Evolutionary conservation across 371 early-diverging fungal species (phyloP), one percentile per base, ranked within the genome.

Genomic region (Mortierella sp.): DNA sequence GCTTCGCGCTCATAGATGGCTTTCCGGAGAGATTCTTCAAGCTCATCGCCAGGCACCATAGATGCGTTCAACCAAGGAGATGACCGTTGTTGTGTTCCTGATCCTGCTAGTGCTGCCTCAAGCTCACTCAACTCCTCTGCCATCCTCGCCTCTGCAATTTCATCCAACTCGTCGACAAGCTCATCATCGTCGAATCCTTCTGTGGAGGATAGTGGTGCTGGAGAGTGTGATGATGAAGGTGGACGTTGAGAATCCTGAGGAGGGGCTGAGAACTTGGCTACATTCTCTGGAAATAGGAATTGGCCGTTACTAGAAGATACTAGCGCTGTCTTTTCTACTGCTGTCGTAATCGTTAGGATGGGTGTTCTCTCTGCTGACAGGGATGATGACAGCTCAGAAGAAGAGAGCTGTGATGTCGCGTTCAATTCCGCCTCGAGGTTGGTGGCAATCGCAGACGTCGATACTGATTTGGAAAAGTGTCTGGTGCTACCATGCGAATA

Each of bases 1-100:
- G 72, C 62, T n/a, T 72, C 72, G 6, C 72, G 64, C 21, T 72
- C 56, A 19, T 65, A 68, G n/a, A 76, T 52, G 16, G 72, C 59
- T 26, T 62, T 72, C 19, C 77, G 68, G 9, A 76, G 57, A 1
- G 64, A 21, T 15, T 76, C 77, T 30, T 72, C 77, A 1, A 53
- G 59, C 6, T 57, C 68, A 7, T 68, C 48, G 29, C 72, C 72
- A 14, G 26, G 29, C 0, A 15, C 14, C 77, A 76, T 76, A 0
- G 56, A 52, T 14, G 43, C 44, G n/a, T 65, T 72, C 30, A 64
- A 55, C 72, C 72, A 76, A 15, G 77, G 77, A 0, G 62, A 37
- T 37, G 37, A 9, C 37, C 37, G 5, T 37, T 37, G 37, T 9
- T 9, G 37, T 9, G 37, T 9, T 37, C 37, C 37, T 37, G 37